Base-by-base conservation (phyloP, 345 rosid genomes). In the Rhizophora mangle region DNA sequence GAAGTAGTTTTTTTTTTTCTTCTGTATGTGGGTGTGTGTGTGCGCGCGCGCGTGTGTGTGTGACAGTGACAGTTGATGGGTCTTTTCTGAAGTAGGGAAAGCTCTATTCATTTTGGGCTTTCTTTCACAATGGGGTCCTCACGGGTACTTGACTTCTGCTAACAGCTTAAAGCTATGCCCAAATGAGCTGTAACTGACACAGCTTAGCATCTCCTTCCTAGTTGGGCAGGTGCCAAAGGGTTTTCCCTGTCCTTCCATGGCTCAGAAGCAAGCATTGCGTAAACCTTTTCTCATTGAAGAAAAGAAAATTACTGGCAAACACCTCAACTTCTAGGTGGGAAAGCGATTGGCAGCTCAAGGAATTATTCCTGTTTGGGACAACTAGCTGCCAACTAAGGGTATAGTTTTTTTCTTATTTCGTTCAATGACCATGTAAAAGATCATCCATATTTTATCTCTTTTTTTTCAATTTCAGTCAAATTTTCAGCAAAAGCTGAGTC, bases 281-380 rank as follows among this genome's bases (percentile, higher is more conserved):
- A 95, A 95, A 72, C 99, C 97, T 3, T 95, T 95, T 82, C 97
- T 89, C 1, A 68, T 95, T 1, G 99, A 95, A 26, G 99, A 89
- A 83, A 95, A 82, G 90, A 88, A 81, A 81, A 84, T 88, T 47
- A 91, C 99, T 0, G 89, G 86, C 10, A 86, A 74, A 75, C 96
- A 76, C 7, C 78, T 95, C 4, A 90, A 89, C 24, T 95, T 92
- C 76, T 92, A 97, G 97, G 91, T 90, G 4, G 92, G 92, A 70
- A 95, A 90, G 77, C 92, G 96, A 26, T 84, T 91, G 53, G 99
- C 96, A 18, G 97, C 99, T 16, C 99, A 91, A 69, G 96, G 99
- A 65, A 86, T 91, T 68, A 84, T 89, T 62, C 96, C 95, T 1
- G 98, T 89, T 37, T 88, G 97, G 96, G 81, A 74, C 73, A 82